Evolutionary conservation across 768 basidiomycete genomes (phyloP).

Genomic region (Tylopilus felleus): DNA sequence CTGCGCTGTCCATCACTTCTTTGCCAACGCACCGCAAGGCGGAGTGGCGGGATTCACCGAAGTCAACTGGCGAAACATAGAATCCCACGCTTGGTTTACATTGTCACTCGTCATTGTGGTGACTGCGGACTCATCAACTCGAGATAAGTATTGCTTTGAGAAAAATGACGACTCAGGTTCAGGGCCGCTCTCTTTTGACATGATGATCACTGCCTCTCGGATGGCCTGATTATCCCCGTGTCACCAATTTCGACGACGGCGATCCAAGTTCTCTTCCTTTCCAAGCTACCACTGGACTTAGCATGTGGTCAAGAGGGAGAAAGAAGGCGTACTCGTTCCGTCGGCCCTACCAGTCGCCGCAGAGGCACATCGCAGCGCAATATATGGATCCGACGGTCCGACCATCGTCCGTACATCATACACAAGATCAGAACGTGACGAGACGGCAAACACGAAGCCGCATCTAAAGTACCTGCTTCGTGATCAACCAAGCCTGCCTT

Average conservation of each 20-base stretch:
- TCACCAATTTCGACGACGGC: neutral
- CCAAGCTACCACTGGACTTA: neutral
- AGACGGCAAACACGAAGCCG: too few relatives aligned
- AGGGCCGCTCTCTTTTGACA: neutral
- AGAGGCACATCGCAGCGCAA: neutral
- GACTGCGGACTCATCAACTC: too few relatives aligned
- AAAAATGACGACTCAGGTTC: too few relatives aligned
- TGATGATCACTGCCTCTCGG: neutral
- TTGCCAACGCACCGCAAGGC: neutral
- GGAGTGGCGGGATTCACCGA: neutral
- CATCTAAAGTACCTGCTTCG: too few relatives aligned
- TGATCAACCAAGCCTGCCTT: too few relatives aligned
- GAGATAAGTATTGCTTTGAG: too few relatives aligned
- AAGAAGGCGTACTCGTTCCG: neutral
- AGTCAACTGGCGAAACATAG: too few relatives aligned
- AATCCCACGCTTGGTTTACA: neutral
- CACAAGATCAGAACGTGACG: neutral
- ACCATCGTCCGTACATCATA: neutral
- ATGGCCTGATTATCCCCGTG: neutral
- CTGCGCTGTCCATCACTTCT: constrained; percentile 50
- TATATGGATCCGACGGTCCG: neutral
- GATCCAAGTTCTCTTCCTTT: neutral
- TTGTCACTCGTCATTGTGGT: too few relatives aligned
- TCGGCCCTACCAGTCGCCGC: neutral
- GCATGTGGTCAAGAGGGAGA: neutral